phyloP scores from a whole-genome alignment of 2,329 filamentous ascomycete genomes.

The Xylariaceae sp. region DNA sequence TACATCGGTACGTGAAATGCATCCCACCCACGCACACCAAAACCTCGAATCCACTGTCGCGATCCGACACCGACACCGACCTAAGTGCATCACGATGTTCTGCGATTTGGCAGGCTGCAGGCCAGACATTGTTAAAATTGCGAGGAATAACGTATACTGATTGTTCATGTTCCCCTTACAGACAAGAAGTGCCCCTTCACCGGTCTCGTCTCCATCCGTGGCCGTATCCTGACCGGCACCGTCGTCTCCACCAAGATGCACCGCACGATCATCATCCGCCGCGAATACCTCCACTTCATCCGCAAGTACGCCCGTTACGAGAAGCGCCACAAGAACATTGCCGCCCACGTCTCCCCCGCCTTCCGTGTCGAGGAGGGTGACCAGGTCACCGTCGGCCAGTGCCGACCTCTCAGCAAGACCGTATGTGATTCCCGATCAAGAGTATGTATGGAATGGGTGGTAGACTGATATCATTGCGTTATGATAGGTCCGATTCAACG shows the following conservation, averaged over 20 bases:
- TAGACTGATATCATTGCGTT: conserved; percentile 9
- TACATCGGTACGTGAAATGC: conserved; percentile 84
- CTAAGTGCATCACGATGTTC: neutral
- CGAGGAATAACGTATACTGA: no score
- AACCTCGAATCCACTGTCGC: neutral
- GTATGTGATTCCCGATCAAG: conserved; percentile 55
- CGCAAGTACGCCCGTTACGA: conserved; percentile 99
- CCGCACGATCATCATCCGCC: conserved; percentile 97
- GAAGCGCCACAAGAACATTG: conserved; percentile 99
- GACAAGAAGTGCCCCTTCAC: conserved; percentile 99
- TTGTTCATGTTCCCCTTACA: conserved; percentile 37
- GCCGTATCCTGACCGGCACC: conserved; percentile 98
- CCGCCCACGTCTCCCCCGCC: conserved; percentile 96
- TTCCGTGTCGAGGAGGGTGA: conserved; percentile 99
- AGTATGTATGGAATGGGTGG: neutral
- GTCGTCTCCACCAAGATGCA: conserved; percentile 99
- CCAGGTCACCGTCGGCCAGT: conserved; percentile 98
- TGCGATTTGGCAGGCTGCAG: no score
- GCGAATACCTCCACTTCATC: conserved; percentile 99
- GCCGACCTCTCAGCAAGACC: conserved; percentile 98
- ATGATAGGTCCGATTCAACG: conserved; percentile 94
- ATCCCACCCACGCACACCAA: neutral
- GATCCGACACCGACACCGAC: neutral
- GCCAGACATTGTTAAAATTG: no score
- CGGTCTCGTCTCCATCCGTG: conserved; percentile 97